A percentile compares a stretch with the other conserved stretches of the same genome.
Evolutionary conservation across 1,284 basidiomycete genomes (phyloP).

Genomic region (Ceratobasidium sp.): DNA sequence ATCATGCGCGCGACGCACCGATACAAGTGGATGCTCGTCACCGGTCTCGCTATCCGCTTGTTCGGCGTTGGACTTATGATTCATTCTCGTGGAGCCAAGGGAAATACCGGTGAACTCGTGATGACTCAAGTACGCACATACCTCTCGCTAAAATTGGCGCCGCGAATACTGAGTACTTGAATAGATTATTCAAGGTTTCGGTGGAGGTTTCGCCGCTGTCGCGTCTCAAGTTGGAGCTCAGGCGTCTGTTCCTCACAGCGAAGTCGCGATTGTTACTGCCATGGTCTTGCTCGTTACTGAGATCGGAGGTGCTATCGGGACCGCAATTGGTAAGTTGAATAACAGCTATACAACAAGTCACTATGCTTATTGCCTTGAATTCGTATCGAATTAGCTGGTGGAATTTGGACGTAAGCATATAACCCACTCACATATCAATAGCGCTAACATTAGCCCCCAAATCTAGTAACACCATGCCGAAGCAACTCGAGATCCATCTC

Average conservation of each 20-base stretch:
- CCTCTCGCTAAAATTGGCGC: background rate
- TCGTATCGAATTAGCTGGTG: background rate
- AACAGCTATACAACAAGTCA: slow-evolving; percentile 51
- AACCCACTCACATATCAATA: background rate
- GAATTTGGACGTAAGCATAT: slow-evolving; percentile 43
- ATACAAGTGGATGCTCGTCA: slow-evolving; percentile 70
- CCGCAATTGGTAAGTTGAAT: slow-evolving; percentile 59
- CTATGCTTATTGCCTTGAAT: background rate
- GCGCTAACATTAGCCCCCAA: background rate
- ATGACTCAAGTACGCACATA: slow-evolving; percentile 61
- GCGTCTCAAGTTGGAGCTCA: slow-evolving; percentile 80
- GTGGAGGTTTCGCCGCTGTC: slow-evolving; percentile 80
- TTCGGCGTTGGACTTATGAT: slow-evolving; percentile 78
- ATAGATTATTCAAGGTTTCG: slow-evolving; percentile 78
- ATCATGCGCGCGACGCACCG: slow-evolving; percentile 65
- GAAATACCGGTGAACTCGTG: slow-evolving; percentile 65
- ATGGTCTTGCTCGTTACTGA: slow-evolving; percentile 82
- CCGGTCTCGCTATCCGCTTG: slow-evolving; percentile 74
- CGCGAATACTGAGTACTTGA: background rate
- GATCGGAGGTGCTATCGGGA: slow-evolving; percentile 79
- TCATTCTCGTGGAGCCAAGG: slow-evolving; percentile 71
- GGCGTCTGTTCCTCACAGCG: slow-evolving; percentile 76
- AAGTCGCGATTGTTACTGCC: slow-evolving; percentile 85
- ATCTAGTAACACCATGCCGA: slow-evolving; percentile 43
- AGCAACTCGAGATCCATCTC: slow-evolving; percentile 37